A percentile compares a stretch with the other conserved stretches of the same genome.
These are phyloP conservation scores for Saturnispora hagleri DNA, from an alignment of 805 yeast species.

Conservation along the genomic window DNA sequence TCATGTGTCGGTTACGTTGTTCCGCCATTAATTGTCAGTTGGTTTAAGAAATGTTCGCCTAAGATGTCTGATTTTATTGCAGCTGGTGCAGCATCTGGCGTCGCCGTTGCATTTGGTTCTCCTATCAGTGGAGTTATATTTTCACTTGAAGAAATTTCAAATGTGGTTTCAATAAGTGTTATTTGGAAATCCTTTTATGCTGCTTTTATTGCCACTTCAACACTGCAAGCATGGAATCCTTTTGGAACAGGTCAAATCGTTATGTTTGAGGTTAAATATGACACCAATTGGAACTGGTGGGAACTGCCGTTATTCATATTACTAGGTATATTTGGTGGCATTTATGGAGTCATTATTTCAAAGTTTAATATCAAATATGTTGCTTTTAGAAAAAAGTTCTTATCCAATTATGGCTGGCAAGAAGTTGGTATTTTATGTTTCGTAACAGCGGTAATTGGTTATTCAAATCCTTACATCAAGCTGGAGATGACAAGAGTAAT, in stretches of 20 bases:
- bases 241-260: slow-evolving; percentile 93
- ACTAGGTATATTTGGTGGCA: slow-evolving; percentile 85
- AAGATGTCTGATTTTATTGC: slow-evolving; percentile 53
- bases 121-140: slow-evolving; percentile 96
- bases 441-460: slow-evolving; percentile 68
- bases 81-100: slow-evolving; percentile 96
- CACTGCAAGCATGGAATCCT: slow-evolving; percentile 76
- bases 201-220: slow-evolving; percentile 77
- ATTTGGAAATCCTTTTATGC: slow-evolving; percentile 91
- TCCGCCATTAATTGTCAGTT: slow-evolving; percentile 39
- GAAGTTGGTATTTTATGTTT: slow-evolving; percentile 65
- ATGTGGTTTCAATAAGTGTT: slow-evolving; percentile 63
- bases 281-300: slow-evolving; percentile 74
- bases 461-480: slow-evolving; percentile 71
- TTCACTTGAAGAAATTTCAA: slow-evolving; percentile 82
- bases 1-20: slow-evolving; percentile 89
- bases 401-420: slow-evolving; percentile 47
- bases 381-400: slow-evolving; percentile 63
- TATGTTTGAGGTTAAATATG: slow-evolving; percentile 83
- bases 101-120: slow-evolving; percentile 94
- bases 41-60: slow-evolving; percentile 37
- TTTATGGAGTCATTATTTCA: slow-evolving; percentile 73
- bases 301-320: slow-evolving; percentile 75
- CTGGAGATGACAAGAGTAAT: slow-evolving; percentile 94
- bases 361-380: slow-evolving; percentile 70